Evolutionary conservation across 2,329 filamentous ascomycete species (phyloP).

Genomic region (Botrytis galanthina): DNA sequence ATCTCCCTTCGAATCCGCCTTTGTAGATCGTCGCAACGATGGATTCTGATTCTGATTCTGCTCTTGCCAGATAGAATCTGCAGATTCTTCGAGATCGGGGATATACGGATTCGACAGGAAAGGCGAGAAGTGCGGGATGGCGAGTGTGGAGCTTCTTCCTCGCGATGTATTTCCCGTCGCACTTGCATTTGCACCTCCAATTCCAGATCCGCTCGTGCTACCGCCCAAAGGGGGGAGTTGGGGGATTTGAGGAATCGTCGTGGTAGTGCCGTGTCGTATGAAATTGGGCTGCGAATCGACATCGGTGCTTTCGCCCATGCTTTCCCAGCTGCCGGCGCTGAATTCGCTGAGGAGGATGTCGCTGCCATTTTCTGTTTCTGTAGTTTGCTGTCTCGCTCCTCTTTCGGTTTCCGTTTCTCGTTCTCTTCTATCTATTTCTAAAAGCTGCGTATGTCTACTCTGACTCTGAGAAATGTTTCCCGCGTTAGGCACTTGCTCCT

Average conservation of each 20-base stretch:
- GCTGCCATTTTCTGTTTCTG: background rate
- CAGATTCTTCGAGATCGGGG: background rate
- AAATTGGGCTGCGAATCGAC: constrained; percentile 20
- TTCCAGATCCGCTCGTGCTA: background rate
- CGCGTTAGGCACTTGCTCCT: background rate
- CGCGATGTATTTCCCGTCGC: background rate
- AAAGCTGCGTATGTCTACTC: constrained; percentile 16
- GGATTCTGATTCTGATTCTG: background rate
- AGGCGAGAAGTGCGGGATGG: constrained; percentile 4
- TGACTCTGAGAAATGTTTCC: background rate
- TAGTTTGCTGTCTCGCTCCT: background rate
- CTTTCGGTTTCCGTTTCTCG: background rate
- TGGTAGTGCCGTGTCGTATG: constrained; percentile 7
- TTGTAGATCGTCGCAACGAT: constrained; percentile 20
- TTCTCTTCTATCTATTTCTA: constrained; percentile 15
- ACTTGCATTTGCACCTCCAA: rapidly evolving
- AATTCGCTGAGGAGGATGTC: constrained; percentile 9
- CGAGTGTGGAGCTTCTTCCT: background rate
- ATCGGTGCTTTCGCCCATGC: constrained; percentile 2
- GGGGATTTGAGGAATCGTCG: background rate
- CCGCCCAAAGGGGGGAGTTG: background rate
- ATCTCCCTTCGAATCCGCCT: constrained; percentile 23
- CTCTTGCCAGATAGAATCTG: background rate
- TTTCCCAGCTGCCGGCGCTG: constrained; percentile 16
- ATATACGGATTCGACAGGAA: background rate